Evolutionary conservation across 2,329 filamentous ascomycete genomes (phyloP), one percentile per base, ranked within the genome.

Genomic region (Xylaria arbuscula): DNA sequence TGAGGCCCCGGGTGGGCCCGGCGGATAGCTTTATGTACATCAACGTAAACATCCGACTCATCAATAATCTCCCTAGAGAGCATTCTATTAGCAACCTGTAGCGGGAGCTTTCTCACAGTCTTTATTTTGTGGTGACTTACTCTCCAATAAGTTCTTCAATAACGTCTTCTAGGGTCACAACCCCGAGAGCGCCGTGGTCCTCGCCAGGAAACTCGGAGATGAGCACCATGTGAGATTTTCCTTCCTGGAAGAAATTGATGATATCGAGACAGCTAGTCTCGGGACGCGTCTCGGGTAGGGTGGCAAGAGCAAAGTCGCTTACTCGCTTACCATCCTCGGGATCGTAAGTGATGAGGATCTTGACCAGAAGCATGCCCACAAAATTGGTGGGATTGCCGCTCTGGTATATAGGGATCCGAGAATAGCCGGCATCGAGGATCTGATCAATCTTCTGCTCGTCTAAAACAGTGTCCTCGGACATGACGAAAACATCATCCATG

Each of bases 201-300:
- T 97, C 93, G n/a, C 95, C 94, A 0, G 96, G 96, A 38, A 81
- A 86, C 76, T 97, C 93, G 0, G 95, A 98, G 9, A 98, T 96
- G 34, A 99, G 85, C 0, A 98, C 95, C 94, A 99, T 97, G 80
- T 99, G 96, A 1, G 94, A 97, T 80, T 99, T 99, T 75, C 96
- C 96, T 83, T 99, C 96, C 80, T 99, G 96, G 84, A 99, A 99
- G 81, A 98, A 99, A 83, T 99, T 99, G 82, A 99, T 93, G 76
- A 99, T 98, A 79, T 99, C 96, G 64, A 99, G 83, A 79, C 96
- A 99, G 82, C 94, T 98, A 0, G 96, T 99, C 78, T 98, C 93
- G 0, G 96, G 93, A 10, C 93, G 89, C 0, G 96, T 99, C 80
- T 99, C 96, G 1, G 97, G 96, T 7, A 99, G 88, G 0, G 96